Conservation (phyloP, 176 grass and related monocot species). For the Avena sativa region DNA sequence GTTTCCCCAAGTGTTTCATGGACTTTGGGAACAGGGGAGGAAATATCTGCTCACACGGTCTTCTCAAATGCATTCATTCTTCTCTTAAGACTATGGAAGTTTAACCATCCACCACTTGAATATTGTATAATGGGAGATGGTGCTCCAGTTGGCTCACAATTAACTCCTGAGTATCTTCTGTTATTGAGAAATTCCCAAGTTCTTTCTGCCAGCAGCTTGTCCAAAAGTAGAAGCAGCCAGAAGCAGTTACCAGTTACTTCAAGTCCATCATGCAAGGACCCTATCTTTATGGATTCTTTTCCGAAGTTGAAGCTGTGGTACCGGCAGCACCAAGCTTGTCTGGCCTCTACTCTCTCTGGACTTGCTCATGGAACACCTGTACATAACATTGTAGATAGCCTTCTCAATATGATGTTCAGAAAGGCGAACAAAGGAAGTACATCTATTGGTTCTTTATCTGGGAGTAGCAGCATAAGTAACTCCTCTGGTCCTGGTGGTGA, state of each 20-base stretch:
- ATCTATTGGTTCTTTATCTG: conserved; percentile 70
- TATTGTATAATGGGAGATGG: conserved; percentile 94
- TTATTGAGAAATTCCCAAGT: conserved; percentile 78
- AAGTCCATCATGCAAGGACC: conserved; percentile 51
- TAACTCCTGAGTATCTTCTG: conserved; percentile 95
- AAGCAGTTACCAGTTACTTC: conserved; percentile 44
- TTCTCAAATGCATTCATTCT: conserved; percentile 99
- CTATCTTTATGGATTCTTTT: conserved; percentile 94
- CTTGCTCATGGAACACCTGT: conserved; percentile 86
- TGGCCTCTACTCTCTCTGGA: conserved; percentile 96
- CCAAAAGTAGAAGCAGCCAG: conserved; percentile 51
- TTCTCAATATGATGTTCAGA: conserved; percentile 94
- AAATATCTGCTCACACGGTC: conserved; percentile 78
- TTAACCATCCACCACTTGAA: conserved; percentile 95
- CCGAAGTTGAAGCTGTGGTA: conserved; percentile 97
- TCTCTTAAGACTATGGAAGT: conserved; percentile 97
- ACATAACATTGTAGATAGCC: conserved; percentile 78
- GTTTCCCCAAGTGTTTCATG: conserved; percentile 77
- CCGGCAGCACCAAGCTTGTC: conserved; percentile 93
- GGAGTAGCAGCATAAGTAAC: conserved; percentile 85
- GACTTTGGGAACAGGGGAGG: conserved; percentile 65
- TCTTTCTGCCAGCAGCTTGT: conserved; percentile 36
- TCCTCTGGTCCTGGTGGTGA: conserved; percentile 65
- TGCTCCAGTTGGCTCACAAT: conserved; percentile 91
- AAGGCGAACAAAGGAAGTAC: conserved; percentile 77